Base-by-base conservation (phyloP, 345 rosid genomes). In the Adansonia digitata region DNA sequence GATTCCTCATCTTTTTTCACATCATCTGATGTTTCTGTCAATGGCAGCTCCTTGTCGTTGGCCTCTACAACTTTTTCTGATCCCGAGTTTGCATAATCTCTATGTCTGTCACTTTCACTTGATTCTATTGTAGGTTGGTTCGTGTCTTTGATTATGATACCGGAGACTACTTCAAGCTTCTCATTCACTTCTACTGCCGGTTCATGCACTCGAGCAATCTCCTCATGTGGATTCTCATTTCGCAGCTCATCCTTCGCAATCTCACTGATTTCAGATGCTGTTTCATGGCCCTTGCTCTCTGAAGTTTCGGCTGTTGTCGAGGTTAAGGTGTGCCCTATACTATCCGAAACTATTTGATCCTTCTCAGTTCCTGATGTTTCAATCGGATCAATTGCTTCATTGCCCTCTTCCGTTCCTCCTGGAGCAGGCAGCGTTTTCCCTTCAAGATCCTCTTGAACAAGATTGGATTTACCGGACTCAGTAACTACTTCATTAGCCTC, bases 251-350 rank as follows among this genome's bases (percentile, higher is more conserved):
- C 43, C 51, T 43, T 40, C 11, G 51, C 31, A 24, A 5, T 4
- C 52, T 66, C 70, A 40, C 34, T 66, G 70, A 66, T 42, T 42
- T 66, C 74, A 24, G 62, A 22, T 26, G 3, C 70, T 57, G 73
- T 64, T 52, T 57, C 72, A 49, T 43, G 46, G 6, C 57, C 78
- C 71, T 76, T 57, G 67, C 35, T 65, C 34, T 60, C 81, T 55
- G 56, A 35, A 73, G 59, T 65, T 74, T 71, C 69, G 72, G 74
- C 76, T 34, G 48, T 34, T 3, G 69, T 65, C 24, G 71, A 40
- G 74, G 34, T 42, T 66, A 66, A 66, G 35, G 20, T 66, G n/a
- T 42, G 34, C 24, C 52, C 52, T 8, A 5, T 6, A 12, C 70
- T 66, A 24, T 42, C 29, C 11, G 52, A 24, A 66, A 42, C 24